Percentiles rank a stretch among this genome's conserved stretches.
Evolutionary conservation across 2,329 filamentous ascomycete species (phyloP).

Genomic region (Sarocladiaceae sp.): DNA sequence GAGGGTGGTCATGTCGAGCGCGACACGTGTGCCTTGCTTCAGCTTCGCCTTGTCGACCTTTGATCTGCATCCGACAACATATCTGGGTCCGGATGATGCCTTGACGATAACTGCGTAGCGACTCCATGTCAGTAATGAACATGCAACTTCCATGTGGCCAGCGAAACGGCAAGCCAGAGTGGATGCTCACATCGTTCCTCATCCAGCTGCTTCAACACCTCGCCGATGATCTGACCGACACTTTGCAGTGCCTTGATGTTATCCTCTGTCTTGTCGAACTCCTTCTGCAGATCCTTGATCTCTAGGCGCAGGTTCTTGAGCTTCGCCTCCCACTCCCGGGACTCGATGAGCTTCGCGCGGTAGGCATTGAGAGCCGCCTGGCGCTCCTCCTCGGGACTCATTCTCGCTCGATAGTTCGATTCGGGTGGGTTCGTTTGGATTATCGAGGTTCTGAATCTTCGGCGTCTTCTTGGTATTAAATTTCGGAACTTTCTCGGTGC

Average conservation of each 20-base stretch:
- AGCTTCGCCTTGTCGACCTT: constrained; percentile 97
- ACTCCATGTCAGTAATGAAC: no score
- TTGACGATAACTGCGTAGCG: constrained; percentile 92
- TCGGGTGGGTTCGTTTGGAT: neutral
- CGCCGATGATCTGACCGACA: constrained; percentile 98
- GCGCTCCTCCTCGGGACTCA: constrained; percentile 55
- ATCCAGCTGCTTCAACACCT: constrained; percentile 97
- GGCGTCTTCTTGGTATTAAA: neutral
- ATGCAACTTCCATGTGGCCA: no score
- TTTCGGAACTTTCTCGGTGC: neutral
- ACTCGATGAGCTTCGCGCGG: constrained; percentile 82
- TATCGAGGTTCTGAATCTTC: neutral
- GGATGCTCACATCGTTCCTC: constrained; percentile 84
- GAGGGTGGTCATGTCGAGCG: constrained; percentile 97
- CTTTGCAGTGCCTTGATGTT: constrained; percentile 99
- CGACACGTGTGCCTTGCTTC: constrained; percentile 96
- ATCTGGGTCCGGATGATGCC: constrained; percentile 92
- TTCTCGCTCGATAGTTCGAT: constrained; percentile 23
- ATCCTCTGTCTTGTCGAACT: constrained; percentile 95
- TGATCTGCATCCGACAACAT: constrained; percentile 96
- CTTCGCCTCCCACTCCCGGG: constrained; percentile 98
- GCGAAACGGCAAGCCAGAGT: neutral
- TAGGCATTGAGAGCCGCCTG: constrained; percentile 72
- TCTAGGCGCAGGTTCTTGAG: constrained; percentile 90
- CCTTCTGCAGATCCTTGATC: constrained; percentile 91